phyloP scores from a whole-genome alignment of 2,329 filamentous ascomycete genomes.

The Tolypocladium guangdongense region DNA sequence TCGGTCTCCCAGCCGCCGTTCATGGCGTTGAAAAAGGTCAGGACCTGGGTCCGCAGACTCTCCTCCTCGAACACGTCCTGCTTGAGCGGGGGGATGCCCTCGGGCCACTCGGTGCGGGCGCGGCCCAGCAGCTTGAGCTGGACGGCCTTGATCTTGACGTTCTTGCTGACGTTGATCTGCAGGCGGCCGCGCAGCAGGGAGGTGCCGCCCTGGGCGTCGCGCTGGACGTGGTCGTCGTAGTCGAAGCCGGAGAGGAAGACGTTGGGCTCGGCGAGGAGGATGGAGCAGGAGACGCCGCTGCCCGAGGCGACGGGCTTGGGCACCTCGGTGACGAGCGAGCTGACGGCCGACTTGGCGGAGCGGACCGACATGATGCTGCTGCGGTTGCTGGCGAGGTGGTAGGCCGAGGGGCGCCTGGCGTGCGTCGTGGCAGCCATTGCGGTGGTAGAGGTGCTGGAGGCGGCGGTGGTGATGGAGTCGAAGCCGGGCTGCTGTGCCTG shows the following conservation, averaged over 20 bases:
- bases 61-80: conserved; percentile 75
- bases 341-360: conserved; percentile 38
- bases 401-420: conserved; percentile 10
- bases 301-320: conserved; percentile 70
- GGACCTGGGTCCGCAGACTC: conserved; percentile 74
- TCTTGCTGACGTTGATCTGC: conserved; percentile 73
- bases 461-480: not conserved
- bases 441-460: not conserved
- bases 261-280: conserved; percentile 68
- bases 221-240: conserved; percentile 45
- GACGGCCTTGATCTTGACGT: conserved; percentile 85
- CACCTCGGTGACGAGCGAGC: conserved; percentile 40
- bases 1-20: conserved; percentile 49
- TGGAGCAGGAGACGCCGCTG: conserved; percentile 63
- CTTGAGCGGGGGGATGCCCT: conserved; percentile 84
- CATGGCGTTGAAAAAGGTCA: conserved; percentile 83
- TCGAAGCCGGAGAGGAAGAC: conserved; percentile 73
- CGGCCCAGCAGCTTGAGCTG: conserved; percentile 77
- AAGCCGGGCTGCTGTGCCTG: not conserved
- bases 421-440: conserved; percentile 13
- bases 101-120: conserved; percentile 89
- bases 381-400: conserved; percentile 24
- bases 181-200: conserved; percentile 79
- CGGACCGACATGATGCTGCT: conserved; percentile 41
- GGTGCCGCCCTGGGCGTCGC: conserved; percentile 54